phyloP scores from a whole-genome alignment of 1,284 basidiomycete species.

The Sporisorium scitamineum region DNA sequence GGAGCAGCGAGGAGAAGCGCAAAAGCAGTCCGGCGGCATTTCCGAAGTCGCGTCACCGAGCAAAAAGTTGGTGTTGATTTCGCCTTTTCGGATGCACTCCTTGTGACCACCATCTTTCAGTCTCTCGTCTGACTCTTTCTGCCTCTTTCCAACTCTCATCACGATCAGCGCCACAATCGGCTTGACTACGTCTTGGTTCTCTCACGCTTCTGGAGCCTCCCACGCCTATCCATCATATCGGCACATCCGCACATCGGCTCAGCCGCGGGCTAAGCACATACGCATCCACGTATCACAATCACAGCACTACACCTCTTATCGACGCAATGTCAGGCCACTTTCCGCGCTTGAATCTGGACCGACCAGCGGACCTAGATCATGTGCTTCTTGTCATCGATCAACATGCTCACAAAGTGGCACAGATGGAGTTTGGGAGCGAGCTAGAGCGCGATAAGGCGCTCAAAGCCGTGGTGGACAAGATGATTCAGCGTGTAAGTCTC shows the following conservation, averaged over 20 bases:
- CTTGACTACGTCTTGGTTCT: not conserved
- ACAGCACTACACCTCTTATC: not conserved
- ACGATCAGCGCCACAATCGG: not conserved
- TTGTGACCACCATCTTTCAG: conserved; percentile 13
- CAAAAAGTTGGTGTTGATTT: conserved; percentile 21
- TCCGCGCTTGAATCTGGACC: conserved; percentile 38
- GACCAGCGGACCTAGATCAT: conserved; percentile 42
- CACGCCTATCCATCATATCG: not conserved
- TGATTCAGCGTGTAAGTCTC: conserved; percentile 34
- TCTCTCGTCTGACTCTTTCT: too few species aligned
- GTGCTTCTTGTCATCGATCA: conserved; percentile 28
- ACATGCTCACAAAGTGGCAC: conserved; percentile 45
- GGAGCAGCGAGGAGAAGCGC: not conserved
- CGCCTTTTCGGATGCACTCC: conserved; percentile 1
- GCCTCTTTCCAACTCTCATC: not conserved
- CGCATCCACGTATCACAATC: not conserved
- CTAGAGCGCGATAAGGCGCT: conserved; percentile 40
- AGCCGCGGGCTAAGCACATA: not conserved
- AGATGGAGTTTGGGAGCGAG: conserved; percentile 51
- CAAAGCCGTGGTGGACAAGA: conserved; percentile 34
- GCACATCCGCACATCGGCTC: not conserved
- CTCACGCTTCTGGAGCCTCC: conserved; percentile 1
- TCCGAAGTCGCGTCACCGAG: conserved; percentile 15
- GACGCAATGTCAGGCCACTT: conserved; percentile 44
- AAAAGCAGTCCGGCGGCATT: conserved; percentile 19